Percentiles rank a stretch among this genome's conserved stretches.
These are phyloP conservation scores for Xylariaceae sp. DNA, from an alignment of 2,329 filamentous ascomycete species.

Conservation along the genomic window DNA sequence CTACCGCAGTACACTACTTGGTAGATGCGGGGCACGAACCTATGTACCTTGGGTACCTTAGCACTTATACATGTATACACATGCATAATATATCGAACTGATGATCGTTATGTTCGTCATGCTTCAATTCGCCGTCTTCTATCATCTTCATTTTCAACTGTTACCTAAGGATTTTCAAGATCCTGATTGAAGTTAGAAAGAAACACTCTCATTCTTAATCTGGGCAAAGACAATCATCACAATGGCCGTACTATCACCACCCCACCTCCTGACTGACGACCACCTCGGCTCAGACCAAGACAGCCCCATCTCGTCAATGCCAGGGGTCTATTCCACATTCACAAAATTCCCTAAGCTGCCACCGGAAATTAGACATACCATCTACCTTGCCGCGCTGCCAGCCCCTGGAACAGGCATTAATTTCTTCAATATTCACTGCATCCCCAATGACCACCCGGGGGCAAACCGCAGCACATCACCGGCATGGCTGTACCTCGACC, in stretches of 20 bases:
- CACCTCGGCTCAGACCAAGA: background rate
- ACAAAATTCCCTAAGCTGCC: conserved; percentile 31
- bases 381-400: conserved; percentile 33
- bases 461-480: conserved; percentile 36
- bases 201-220: no score
- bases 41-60: no score
- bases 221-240: background rate
- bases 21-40: no score
- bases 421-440: conserved; percentile 40
- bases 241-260: background rate
- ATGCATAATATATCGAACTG: no score
- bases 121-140: no score
- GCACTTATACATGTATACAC: background rate
- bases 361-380: conserved; percentile 34
- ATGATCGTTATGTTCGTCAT: no score
- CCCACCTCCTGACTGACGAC: background rate
- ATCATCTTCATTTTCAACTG: background rate
- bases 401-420: conserved; percentile 36
- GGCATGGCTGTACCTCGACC: conserved; percentile 34
- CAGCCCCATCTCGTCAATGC: conserved; percentile 2
- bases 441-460: conserved; percentile 36
- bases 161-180: no score
- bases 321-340: conserved; percentile 15
- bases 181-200: no score
- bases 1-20: no score